These are phyloP conservation scores for Naganishia friedmannii DNA, from an alignment of 768 basidiomycete genomes.

Conservation along the genomic window DNA sequence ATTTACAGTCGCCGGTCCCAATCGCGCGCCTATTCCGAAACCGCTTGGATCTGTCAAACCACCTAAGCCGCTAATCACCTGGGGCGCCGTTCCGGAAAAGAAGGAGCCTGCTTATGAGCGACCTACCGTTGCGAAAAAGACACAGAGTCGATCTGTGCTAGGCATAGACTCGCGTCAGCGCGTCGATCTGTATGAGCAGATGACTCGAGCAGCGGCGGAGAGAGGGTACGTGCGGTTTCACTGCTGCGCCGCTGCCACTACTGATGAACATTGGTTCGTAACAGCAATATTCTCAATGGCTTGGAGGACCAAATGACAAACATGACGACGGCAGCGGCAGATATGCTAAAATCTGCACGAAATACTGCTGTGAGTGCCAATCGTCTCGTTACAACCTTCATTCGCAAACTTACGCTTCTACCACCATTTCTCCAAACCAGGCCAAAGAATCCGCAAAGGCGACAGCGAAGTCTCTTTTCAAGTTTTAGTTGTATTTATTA, in stretches of 20 bases:
- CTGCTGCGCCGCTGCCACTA: neutral
- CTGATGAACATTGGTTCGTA: neutral
- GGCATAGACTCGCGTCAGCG: constrained; percentile 39
- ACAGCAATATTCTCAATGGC: constrained; percentile 43
- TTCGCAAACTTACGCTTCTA: neutral
- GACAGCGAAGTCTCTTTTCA: constrained; percentile 44
- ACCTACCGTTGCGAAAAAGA: constrained; percentile 37
- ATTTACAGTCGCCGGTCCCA: constrained; percentile 50
- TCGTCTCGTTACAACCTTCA: neutral
- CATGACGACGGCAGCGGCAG: constrained; percentile 39
- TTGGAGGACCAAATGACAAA: constrained; percentile 42
- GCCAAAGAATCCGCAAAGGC: constrained; percentile 51
- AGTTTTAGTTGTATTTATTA: constrained; percentile 23
- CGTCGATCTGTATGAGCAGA: constrained; percentile 49
- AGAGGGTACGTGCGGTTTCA: constrained; percentile 33
- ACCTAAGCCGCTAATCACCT: constrained; percentile 45
- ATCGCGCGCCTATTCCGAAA: constrained; percentile 43
- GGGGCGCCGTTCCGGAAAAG: constrained; percentile 43
- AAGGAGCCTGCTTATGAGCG: constrained; percentile 35
- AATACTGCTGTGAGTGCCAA: constrained; percentile 42
- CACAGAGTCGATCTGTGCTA: constrained; percentile 31
- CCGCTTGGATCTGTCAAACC: constrained; percentile 37
- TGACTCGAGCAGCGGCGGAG: constrained; percentile 43
- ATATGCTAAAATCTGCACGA: constrained; percentile 43
- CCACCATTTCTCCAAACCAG: constrained; percentile 20